Conservation (phyloP, 2,329 filamentous ascomycete species). For the Phyllachora maydis region DNA sequence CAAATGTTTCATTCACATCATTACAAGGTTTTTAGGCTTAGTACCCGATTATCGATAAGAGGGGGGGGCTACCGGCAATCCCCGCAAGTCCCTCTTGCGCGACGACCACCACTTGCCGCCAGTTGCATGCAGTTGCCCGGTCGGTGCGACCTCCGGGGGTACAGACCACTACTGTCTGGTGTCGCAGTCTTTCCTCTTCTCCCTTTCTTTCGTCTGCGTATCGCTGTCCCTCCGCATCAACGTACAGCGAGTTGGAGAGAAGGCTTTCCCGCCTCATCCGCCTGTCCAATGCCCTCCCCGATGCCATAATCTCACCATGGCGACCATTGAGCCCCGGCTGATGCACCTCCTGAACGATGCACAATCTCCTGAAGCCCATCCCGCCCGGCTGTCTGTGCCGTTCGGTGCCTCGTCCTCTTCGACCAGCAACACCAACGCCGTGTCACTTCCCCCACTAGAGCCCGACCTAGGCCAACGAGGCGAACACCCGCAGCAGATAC, state of each 20-base stretch:
- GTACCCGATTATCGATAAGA: too few species aligned
- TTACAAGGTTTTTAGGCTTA: too few species aligned
- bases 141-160: too few species aligned
- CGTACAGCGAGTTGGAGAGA: too few species aligned
- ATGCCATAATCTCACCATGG: conserved; percentile 25
- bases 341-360: conserved; percentile 42
- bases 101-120: too few species aligned
- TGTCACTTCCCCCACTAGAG: conserved; percentile 29
- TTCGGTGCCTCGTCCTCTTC: conserved; percentile 17
- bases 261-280: conserved; percentile 6
- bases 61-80: too few species aligned
- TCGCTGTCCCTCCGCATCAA: neutral
- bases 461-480: too few species aligned
- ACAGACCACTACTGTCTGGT: too few species aligned
- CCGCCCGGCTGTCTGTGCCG: conserved; percentile 25
- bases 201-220: conserved; percentile 1
- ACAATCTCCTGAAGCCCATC: conserved; percentile 29
- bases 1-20: too few species aligned
- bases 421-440: conserved; percentile 2
- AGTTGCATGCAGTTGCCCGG: too few species aligned
- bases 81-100: too few species aligned
- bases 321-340: conserved; percentile 45
- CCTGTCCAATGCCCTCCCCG: conserved; percentile 18
- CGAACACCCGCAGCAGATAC: conserved; percentile 1
- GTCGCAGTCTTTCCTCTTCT: neutral